Evolutionary conservation across 2,329 filamentous ascomycete species (phyloP).

Genomic region (Botrytis deweyae): DNA sequence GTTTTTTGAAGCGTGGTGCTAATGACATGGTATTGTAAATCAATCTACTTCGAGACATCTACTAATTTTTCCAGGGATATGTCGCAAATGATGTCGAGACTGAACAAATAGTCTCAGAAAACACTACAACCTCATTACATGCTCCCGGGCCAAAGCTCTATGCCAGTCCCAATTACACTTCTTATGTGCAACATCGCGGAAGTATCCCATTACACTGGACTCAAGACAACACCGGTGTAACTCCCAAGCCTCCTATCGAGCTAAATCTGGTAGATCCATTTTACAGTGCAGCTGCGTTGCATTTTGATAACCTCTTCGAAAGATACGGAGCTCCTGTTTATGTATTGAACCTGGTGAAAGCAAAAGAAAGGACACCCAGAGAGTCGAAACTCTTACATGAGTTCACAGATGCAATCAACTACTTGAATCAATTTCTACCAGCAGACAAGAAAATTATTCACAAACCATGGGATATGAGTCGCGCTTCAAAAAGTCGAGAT

Average conservation of each 20-base stretch:
- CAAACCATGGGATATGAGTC: constrained; percentile 97
- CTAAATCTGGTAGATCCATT: constrained; percentile 95
- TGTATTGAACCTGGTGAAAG: constrained; percentile 86
- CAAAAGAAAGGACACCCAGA: constrained; percentile 80
- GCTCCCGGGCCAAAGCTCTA: constrained; percentile 82
- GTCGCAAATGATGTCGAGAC: constrained; percentile 99
- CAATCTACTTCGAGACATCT: not conserved
- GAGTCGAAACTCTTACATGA: constrained; percentile 89
- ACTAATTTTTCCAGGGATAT: constrained; percentile 58
- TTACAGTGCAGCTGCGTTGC: constrained; percentile 85
- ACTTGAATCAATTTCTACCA: constrained; percentile 92
- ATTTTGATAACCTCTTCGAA: constrained; percentile 93
- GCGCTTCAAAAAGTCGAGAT: constrained; percentile 86
- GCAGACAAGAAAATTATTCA: constrained; percentile 83
- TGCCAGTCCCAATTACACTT: constrained; percentile 88
- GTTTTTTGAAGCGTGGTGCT: constrained; percentile 90
- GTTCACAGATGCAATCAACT: constrained; percentile 82
- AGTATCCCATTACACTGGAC: constrained; percentile 98
- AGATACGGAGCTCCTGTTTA: constrained; percentile 92
- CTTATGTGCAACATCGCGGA: constrained; percentile 93
- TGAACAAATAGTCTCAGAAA: constrained; percentile 95
- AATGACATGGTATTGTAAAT: constrained; percentile 68
- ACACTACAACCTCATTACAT: constrained; percentile 92
- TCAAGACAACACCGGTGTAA: constrained; percentile 91
- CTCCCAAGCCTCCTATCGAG: constrained; percentile 94